Evolutionary conservation across 2,329 filamentous ascomycete genomes (phyloP).

Genomic region (Cercospora janseana): DNA sequence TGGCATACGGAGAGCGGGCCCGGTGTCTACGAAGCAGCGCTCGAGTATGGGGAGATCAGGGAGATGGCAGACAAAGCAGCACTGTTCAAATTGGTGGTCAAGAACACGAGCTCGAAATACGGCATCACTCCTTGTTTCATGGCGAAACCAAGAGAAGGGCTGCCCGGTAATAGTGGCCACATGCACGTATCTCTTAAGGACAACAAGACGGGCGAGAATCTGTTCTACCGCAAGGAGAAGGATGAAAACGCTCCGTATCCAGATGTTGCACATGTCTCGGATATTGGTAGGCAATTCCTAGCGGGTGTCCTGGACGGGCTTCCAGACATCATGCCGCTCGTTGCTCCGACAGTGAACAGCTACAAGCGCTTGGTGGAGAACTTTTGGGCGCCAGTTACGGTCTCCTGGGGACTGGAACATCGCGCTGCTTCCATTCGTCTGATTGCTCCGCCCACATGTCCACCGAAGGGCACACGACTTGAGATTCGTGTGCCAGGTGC

Average conservation of each 20-base stretch:
- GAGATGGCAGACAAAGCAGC: slow-evolving; percentile 89
- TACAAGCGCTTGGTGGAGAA: slow-evolving; percentile 99
- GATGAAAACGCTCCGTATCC: slow-evolving; percentile 70
- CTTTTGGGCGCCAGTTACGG: slow-evolving; percentile 97
- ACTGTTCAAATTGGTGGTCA: slow-evolving; percentile 93
- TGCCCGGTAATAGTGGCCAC: slow-evolving; percentile 93
- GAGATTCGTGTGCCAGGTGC: slow-evolving; percentile 93
- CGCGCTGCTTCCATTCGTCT: slow-evolving; percentile 86
- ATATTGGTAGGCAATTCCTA: slow-evolving; percentile 87
- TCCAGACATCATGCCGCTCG: slow-evolving; percentile 90
- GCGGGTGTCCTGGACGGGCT: slow-evolving; percentile 85
- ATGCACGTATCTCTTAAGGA: slow-evolving; percentile 91
- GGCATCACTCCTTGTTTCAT: slow-evolving; percentile 97
- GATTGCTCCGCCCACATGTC: slow-evolving; percentile 83
- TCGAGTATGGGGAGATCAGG: slow-evolving; percentile 83
- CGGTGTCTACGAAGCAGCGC: slow-evolving; percentile 90
- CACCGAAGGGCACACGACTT: slow-evolving; percentile 81
- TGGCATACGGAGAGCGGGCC: slow-evolving; percentile 96
- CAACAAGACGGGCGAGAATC: slow-evolving; percentile 69
- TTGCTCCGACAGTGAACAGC: slow-evolving; percentile 93
- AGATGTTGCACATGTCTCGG: slow-evolving; percentile 77
- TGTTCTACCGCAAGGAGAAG: slow-evolving; percentile 70
- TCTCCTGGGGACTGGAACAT: slow-evolving; percentile 95
- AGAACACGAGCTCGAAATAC: slow-evolving; percentile 80
- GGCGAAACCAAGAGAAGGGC: slow-evolving; percentile 88